Percentiles rank a stretch among this genome's conserved stretches.
Evolutionary conservation across 345 rosid species (phyloP).

Genomic region (Corymbia maculata): DNA sequence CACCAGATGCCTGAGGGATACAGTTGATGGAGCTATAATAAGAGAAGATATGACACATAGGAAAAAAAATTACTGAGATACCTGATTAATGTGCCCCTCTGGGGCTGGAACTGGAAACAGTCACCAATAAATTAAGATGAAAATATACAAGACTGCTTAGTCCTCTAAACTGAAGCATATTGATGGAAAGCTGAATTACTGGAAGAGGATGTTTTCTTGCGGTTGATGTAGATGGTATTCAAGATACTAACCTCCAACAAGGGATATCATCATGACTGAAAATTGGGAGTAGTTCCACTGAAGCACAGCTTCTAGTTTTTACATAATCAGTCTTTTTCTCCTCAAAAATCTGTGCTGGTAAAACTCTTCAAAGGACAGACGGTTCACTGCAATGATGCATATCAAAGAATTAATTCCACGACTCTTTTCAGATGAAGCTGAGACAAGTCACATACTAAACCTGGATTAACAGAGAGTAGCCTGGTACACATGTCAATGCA

Average conservation of each 20-base stretch:
- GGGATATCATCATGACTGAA: neutral
- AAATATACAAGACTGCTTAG: neutral
- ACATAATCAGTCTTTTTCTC: neutral
- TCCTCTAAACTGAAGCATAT: neutral
- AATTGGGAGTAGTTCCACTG: neutral
- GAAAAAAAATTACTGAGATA: neutral
- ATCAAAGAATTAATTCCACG: neutral
- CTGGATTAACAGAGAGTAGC: constrained; percentile 53
- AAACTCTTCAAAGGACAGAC: constrained; percentile 15
- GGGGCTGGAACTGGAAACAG: neutral
- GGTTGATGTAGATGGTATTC: neutral
- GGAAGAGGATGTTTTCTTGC: neutral
- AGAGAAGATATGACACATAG: neutral
- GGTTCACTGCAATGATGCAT: neutral
- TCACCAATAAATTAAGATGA: neutral
- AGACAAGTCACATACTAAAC: constrained; percentile 7
- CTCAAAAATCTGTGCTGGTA: constrained; percentile 17
- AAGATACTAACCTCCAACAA: neutral
- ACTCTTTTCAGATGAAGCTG: neutral
- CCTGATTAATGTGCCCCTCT: neutral
- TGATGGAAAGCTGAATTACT: neutral
- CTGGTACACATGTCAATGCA: constrained; percentile 52
- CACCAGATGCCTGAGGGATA: neutral
- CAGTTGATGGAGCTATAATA: neutral
- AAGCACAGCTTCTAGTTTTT: neutral